Evolutionary conservation across 2,329 filamentous ascomycete genomes (phyloP).

Genomic region (Aspergillus sojae): DNA sequence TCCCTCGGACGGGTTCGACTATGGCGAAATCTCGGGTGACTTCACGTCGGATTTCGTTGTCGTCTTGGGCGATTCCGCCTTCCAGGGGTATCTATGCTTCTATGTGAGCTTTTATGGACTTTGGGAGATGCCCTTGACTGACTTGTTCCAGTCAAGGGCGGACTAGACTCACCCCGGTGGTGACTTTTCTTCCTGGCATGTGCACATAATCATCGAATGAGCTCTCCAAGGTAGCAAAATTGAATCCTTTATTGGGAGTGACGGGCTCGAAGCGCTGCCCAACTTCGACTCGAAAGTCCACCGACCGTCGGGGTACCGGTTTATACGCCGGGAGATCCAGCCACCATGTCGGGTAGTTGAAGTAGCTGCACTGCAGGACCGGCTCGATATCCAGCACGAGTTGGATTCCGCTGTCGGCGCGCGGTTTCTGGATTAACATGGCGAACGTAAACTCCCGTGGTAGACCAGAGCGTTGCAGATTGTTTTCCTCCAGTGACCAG

Average conservation of each 20-base stretch:
- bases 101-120: not conserved
- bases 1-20: conserved; percentile 13
- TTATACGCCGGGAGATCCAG: conserved; percentile 41
- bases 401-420: conserved; percentile 39
- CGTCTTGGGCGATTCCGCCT: conserved; percentile 15
- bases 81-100: conserved; percentile 21
- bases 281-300: conserved; percentile 47
- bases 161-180: conserved; percentile 24
- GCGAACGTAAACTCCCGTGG: conserved; percentile 57
- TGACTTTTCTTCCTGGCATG: conserved; percentile 48
- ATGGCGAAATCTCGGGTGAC: conserved; percentile 10
- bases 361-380: conserved; percentile 44
- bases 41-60: conserved; percentile 15
- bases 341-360: conserved; percentile 46
- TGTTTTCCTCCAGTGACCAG: conserved; percentile 56
- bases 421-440: conserved; percentile 51
- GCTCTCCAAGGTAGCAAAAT: conserved; percentile 47
- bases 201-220: conserved; percentile 50
- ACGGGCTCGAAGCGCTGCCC: conserved; percentile 49
- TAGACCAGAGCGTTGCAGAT: conserved; percentile 51
- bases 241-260: conserved; percentile 43
- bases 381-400: conserved; percentile 49
- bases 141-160: not conserved
- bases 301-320: conserved; percentile 37
- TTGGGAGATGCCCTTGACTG: not conserved